phyloP scores from a whole-genome alignment of 306 rosid species.

The Malus sieversii region DNA sequence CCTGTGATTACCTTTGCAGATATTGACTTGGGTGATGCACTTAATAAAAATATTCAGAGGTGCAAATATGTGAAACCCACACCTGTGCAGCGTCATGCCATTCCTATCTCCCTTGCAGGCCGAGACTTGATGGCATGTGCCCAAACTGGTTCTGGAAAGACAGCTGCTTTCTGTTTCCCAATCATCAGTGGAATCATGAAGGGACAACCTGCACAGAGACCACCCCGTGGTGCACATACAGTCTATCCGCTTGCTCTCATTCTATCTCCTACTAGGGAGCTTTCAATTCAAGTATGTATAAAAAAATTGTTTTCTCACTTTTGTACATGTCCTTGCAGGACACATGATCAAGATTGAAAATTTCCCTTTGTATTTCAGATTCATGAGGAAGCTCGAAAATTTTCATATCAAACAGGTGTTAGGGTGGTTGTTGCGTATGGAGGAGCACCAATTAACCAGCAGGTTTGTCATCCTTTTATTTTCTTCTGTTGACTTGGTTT shows the following conservation, averaged over 20 bases:
- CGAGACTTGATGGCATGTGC: conserved; percentile 94
- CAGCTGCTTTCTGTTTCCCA: conserved; percentile 90
- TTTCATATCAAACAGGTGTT: conserved; percentile 76
- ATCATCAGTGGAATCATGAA: conserved; percentile 83
- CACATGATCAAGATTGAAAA: background rate
- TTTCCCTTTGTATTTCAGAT: conserved; percentile 46
- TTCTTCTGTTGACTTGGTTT: background rate
- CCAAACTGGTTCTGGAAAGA: conserved; percentile 88
- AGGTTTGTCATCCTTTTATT: conserved; percentile 32
- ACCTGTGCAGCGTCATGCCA: conserved; percentile 81
- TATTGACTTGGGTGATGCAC: conserved; percentile 77
- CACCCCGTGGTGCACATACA: conserved; percentile 65
- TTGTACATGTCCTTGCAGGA: background rate
- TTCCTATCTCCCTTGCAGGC: conserved; percentile 73
- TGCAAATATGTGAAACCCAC: conserved; percentile 86
- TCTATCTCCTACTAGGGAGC: conserved; percentile 90
- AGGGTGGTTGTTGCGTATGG: conserved; percentile 92
- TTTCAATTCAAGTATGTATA: conserved; percentile 75
- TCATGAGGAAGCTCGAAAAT: conserved; percentile 67
- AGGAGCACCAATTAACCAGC: conserved; percentile 83
- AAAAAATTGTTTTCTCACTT: background rate
- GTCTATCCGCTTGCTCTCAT: conserved; percentile 82
- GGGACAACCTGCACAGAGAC: conserved; percentile 55
- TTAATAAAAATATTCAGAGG: conserved; percentile 61
- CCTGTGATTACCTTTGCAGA: conserved; percentile 82